Conservation (phyloP, 345 rosid genomes). For the Reutealis trisperma region DNA sequence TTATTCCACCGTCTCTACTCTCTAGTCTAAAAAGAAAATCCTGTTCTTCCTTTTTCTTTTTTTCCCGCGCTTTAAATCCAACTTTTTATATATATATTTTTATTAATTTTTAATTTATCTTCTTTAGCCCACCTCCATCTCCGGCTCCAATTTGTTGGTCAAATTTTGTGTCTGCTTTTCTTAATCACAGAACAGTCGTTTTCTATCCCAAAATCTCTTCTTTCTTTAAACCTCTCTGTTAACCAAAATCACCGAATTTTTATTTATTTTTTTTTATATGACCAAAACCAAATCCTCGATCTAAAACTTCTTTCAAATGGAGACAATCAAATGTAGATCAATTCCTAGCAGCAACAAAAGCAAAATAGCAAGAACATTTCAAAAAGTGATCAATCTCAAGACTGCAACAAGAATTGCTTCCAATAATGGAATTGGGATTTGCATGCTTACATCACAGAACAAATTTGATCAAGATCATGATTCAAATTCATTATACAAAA, state of each 20-base stretch:
- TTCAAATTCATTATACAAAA: conserved; percentile 3
- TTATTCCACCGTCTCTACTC: neutral
- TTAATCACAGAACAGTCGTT: conserved; percentile 17
- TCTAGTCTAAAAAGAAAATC: neutral
- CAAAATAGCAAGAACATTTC: conserved; percentile 69
- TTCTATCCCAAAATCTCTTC: conserved; percentile 16
- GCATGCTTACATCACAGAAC: conserved; percentile 57
- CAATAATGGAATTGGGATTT: conserved; percentile 68
- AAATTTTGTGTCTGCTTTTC: conserved; percentile 40
- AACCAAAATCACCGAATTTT: neutral
- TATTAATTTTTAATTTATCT: neutral
- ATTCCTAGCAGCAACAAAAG: conserved; percentile 40
- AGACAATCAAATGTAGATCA: conserved; percentile 57
- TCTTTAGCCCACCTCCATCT: conserved; percentile 22
- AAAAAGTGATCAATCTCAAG: conserved; percentile 58
- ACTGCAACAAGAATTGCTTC: conserved; percentile 52
- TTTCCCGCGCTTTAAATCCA: conserved; percentile 44
- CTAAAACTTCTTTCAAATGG: conserved; percentile 33
- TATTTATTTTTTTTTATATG: conserved; percentile 6
- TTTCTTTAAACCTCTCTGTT: neutral
- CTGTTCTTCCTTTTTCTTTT: neutral
- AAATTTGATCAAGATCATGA: conserved; percentile 37
- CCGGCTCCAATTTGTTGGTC: conserved; percentile 40
- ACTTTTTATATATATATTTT: neutral
- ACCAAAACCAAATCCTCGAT: conserved; percentile 5